Conservation (phyloP, 495 filamentous ascomycete species). For the Filosporella fistucella region DNA sequence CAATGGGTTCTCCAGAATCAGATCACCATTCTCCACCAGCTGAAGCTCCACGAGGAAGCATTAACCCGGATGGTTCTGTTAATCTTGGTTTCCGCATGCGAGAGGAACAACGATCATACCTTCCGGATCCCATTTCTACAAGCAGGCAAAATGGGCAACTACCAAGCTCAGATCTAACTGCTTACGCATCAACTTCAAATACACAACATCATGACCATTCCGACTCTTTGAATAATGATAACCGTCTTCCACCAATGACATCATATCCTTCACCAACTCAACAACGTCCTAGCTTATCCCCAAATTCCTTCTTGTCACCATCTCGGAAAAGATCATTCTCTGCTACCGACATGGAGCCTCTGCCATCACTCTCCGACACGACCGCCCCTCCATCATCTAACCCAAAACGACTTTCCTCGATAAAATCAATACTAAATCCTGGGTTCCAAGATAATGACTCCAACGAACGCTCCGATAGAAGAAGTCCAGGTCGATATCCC, state of each 20-base stretch:
- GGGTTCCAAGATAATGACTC: slow-evolving; percentile 15
- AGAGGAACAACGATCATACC: slow-evolving; percentile 30
- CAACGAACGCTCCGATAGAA: neutral
- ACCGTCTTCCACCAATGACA: slow-evolving; percentile 47
- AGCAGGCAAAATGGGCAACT: slow-evolving; percentile 32
- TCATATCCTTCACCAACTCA: slow-evolving; percentile 34
- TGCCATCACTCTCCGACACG: neutral
- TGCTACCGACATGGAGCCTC: slow-evolving; percentile 40
- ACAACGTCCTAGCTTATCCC: slow-evolving; percentile 40
- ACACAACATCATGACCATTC: slow-evolving; percentile 30
- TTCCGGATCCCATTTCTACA: slow-evolving; percentile 40
- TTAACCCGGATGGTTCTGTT: slow-evolving; percentile 51
- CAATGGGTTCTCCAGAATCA: slow-evolving; percentile 31
- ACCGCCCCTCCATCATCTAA: slow-evolving; percentile 11
- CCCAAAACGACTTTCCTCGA: slow-evolving; percentile 65
- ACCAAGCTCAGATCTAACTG: slow-evolving; percentile 33
- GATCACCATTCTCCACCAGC: slow-evolving; percentile 38
- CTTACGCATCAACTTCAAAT: slow-evolving; percentile 32
- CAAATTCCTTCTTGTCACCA: slow-evolving; percentile 46
- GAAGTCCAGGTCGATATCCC: slow-evolving; percentile 11
- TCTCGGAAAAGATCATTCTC: slow-evolving; percentile 66
- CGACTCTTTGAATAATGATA: slow-evolving; percentile 46
- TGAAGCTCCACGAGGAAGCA: slow-evolving; percentile 34
- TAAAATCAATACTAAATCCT: slow-evolving; percentile 79
- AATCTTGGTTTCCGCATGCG: slow-evolving; percentile 57